Percentiles rank a stretch among this genome's conserved stretches.
phyloP scores from a whole-genome alignment of 352 stramenopile species.

The Pythium oligandrum region DNA sequence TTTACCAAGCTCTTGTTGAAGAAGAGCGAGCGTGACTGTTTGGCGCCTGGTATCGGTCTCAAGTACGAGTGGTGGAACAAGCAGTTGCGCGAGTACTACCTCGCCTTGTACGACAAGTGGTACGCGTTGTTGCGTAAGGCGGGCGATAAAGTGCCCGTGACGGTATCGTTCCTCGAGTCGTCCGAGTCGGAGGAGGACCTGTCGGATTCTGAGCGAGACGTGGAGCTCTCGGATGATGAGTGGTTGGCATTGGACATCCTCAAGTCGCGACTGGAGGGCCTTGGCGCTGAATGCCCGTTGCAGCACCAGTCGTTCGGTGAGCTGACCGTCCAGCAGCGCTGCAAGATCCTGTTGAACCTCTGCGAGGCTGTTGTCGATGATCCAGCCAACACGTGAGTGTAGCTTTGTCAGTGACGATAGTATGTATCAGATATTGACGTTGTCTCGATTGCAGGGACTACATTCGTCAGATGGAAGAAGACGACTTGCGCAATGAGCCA shows the following conservation, averaged over 20 bases:
- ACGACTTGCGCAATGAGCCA: conserved; percentile 74
- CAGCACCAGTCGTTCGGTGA: conserved; percentile 76
- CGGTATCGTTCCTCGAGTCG: conserved; percentile 57
- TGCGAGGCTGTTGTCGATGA: conserved; percentile 81
- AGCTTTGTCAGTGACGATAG: not conserved
- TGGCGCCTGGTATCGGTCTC: conserved; percentile 70
- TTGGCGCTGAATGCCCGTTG: conserved; percentile 26
- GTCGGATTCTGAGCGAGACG: conserved; percentile 37
- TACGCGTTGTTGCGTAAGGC: conserved; percentile 72
- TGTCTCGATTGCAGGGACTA: conserved; percentile 42
- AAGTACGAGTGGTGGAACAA: conserved; percentile 90
- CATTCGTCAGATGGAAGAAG: conserved; percentile 84
- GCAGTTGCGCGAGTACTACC: conserved; percentile 79
- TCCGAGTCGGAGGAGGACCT: conserved; percentile 30
- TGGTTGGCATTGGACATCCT: conserved; percentile 33
- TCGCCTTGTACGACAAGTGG: conserved; percentile 78
- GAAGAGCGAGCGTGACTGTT: conserved; percentile 74
- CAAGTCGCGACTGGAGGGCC: conserved; percentile 25
- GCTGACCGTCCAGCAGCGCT: conserved; percentile 61
- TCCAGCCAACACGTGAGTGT: conserved; percentile 59
- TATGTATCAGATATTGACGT: not conserved
- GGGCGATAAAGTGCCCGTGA: conserved; percentile 54
- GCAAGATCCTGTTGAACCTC: conserved; percentile 78
- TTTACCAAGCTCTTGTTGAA: conserved; percentile 84
- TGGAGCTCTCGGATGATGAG: conserved; percentile 77